These are phyloP conservation scores for Bonia amplexicaulis DNA, from an alignment of 176 grass and related monocot species.

Conservation along the genomic window DNA sequence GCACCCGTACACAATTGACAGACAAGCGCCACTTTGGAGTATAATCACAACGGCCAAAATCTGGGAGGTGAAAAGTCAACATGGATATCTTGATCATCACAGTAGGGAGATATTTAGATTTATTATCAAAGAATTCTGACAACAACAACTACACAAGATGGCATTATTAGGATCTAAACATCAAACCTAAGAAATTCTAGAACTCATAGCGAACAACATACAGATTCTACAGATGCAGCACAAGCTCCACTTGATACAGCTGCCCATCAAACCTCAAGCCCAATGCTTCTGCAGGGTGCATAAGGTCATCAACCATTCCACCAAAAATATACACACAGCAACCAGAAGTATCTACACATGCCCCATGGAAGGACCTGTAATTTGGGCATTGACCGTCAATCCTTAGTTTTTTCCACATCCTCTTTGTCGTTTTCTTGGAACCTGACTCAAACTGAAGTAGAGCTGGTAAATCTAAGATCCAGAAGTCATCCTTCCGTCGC, in stretches of 20 bases:
- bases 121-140: slow-evolving; percentile 26
- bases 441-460: slow-evolving; percentile 50
- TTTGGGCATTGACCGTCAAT: slow-evolving; percentile 64
- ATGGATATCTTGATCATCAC: slow-evolving; percentile 1
- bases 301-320: slow-evolving; percentile 73
- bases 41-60: slow-evolving; percentile 21
- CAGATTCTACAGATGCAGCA: slow-evolving; percentile 51
- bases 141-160: slow-evolving; percentile 21
- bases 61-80: neutral
- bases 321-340: slow-evolving; percentile 72
- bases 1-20: slow-evolving; percentile 13
- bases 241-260: slow-evolving; percentile 71
- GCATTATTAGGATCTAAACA: slow-evolving; percentile 28
- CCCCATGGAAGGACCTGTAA: slow-evolving; percentile 85
- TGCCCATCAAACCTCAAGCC: slow-evolving; percentile 74
- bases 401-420: slow-evolving; percentile 62
- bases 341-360: slow-evolving; percentile 68
- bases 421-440: slow-evolving; percentile 51
- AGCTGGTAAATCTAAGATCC: slow-evolving; percentile 67
- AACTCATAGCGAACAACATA: slow-evolving; percentile 20
- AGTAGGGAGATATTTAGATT: neutral
- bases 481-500: slow-evolving; percentile 84
- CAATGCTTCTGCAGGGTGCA: slow-evolving; percentile 41
- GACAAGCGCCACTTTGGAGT: slow-evolving; percentile 19
- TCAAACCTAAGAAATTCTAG: slow-evolving; percentile 3